phyloP scores from a whole-genome alignment of 2,329 filamentous ascomycete genomes.

The Cladosporium sp. region DNA sequence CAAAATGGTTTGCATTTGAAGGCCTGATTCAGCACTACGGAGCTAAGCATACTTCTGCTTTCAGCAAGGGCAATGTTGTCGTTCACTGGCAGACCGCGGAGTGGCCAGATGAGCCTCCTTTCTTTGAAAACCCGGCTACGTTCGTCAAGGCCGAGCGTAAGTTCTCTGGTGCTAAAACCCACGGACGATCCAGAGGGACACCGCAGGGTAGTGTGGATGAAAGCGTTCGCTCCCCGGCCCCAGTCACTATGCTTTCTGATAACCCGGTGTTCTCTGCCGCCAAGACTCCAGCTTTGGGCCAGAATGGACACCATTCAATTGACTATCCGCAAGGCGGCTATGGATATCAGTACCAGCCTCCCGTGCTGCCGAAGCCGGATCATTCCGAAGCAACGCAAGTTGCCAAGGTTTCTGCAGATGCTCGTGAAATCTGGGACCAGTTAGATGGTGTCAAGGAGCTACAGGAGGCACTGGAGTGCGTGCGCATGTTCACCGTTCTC shows the following conservation, averaged over 20 bases:
- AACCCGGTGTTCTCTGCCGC: constrained; percentile 20
- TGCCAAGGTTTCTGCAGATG: constrained; percentile 50
- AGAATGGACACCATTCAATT: constrained; percentile 16
- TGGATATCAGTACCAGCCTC: constrained; percentile 5
- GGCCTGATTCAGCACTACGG: constrained; percentile 80
- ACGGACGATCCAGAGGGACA: constrained; percentile 20
- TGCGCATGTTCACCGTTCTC: constrained; percentile 65
- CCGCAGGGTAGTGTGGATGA: constrained; percentile 22
- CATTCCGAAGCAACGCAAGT: constrained; percentile 24
- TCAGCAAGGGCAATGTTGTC: constrained; percentile 70
- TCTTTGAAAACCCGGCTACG: constrained; percentile 51
- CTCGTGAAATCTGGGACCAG: constrained; percentile 63
- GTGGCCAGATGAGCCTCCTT: constrained; percentile 76
- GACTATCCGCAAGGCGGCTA: background rate
- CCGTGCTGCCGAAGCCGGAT: constrained; percentile 2
- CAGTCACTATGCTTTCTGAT: constrained; percentile 20
- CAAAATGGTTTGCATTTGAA: constrained; percentile 73
- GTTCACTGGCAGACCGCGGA: constrained; percentile 75
- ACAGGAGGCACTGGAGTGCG: constrained; percentile 49
- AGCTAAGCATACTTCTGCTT: constrained; percentile 71
- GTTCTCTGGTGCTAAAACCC: constrained; percentile 9
- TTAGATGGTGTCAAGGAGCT: constrained; percentile 62
- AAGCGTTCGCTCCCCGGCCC: constrained; percentile 16
- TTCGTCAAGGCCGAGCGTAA: constrained; percentile 27
- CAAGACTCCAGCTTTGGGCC: background rate